phyloP scores from a whole-genome alignment of 768 basidiomycete genomes.

The Multifurca ochricompacta region DNA sequence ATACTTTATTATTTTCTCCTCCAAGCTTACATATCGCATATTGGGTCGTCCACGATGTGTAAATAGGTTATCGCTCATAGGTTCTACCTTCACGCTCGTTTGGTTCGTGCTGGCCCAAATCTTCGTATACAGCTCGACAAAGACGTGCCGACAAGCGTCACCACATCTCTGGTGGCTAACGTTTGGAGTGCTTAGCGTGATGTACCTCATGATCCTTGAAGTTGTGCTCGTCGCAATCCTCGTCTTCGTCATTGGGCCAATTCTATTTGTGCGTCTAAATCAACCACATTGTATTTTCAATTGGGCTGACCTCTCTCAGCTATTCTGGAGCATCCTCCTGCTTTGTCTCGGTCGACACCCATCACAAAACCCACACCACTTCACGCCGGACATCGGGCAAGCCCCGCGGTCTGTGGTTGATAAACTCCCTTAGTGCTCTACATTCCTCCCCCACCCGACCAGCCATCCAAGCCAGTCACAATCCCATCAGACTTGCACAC shows the following conservation, averaged over 20 bases:
- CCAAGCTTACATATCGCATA: neutral
- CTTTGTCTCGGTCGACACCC: slow-evolving; percentile 78
- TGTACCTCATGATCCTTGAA: slow-evolving; percentile 68
- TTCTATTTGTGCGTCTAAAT: slow-evolving; percentile 56
- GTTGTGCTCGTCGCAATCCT: slow-evolving; percentile 67
- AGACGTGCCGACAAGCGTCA: slow-evolving; percentile 62
- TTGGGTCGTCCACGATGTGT: neutral
- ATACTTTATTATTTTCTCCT: neutral
- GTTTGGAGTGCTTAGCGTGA: slow-evolving; percentile 70
- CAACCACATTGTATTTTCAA: neutral
- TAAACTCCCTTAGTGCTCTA: slow-evolving; percentile 79
- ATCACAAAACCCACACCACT: slow-evolving; percentile 60
- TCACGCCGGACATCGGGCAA: slow-evolving; percentile 74
- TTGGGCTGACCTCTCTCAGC: slow-evolving; percentile 31
- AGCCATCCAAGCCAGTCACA: slow-evolving; percentile 20
- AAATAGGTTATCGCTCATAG: slow-evolving; percentile 51
- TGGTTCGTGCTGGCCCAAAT: slow-evolving; percentile 84
- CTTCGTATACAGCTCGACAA: slow-evolving; percentile 66
- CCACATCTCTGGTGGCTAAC: slow-evolving; percentile 86
- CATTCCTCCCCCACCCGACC: slow-evolving; percentile 67
- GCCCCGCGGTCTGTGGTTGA: slow-evolving; percentile 65
- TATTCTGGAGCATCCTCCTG: slow-evolving; percentile 71
- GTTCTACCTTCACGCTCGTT: slow-evolving; percentile 61
- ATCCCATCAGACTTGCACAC: slow-evolving; percentile 32
- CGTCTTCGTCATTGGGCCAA: slow-evolving; percentile 71